These are phyloP conservation scores for Ilyonectria destructans DNA, from an alignment of 2,329 filamentous ascomycete genomes.

Conservation along the genomic window DNA sequence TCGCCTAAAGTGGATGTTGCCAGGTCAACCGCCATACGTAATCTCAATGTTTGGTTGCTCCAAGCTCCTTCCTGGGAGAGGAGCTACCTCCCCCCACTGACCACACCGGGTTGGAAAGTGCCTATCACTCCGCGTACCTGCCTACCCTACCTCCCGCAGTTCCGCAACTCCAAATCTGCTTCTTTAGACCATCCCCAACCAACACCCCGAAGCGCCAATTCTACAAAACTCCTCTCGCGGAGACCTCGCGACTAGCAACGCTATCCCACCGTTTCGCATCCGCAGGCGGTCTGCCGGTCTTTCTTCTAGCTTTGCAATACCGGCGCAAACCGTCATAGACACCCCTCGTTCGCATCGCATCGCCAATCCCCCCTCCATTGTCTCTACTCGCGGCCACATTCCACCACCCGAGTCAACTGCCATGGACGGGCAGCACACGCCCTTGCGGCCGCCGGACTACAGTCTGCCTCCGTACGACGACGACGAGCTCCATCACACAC, in stretches of 20 bases:
- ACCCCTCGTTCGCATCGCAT: constrained; percentile 24
- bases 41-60: constrained; percentile 34
- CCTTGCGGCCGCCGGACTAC: constrained; percentile 72
- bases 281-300: constrained; percentile 4
- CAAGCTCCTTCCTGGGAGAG: constrained; percentile 27
- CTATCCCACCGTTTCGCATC: constrained; percentile 1
- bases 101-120: constrained; percentile 6
- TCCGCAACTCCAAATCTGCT: constrained; percentile 4
- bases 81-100: constrained; percentile 19
- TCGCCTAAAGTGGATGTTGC: constrained; percentile 25
- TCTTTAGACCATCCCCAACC: constrained; percentile 14
- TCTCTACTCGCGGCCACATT: constrained; percentile 49
- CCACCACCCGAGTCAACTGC: constrained; percentile 45
- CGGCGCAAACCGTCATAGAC: constrained; percentile 41
- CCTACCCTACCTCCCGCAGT: not conserved
- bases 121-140: constrained; percentile 5
- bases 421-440: constrained; percentile 69
- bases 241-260: constrained; percentile 4
- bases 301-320: constrained; percentile 25
- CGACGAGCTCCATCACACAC: constrained; percentile 63
- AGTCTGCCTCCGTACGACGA: constrained; percentile 71
- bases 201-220: constrained; percentile 3
- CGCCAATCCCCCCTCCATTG: constrained; percentile 33
- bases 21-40: constrained; percentile 27
- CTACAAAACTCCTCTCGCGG: not conserved